phyloP scores from a whole-genome alignment of 352 stramenopile genomes.

The Phytophthora citrophthora region DNA sequence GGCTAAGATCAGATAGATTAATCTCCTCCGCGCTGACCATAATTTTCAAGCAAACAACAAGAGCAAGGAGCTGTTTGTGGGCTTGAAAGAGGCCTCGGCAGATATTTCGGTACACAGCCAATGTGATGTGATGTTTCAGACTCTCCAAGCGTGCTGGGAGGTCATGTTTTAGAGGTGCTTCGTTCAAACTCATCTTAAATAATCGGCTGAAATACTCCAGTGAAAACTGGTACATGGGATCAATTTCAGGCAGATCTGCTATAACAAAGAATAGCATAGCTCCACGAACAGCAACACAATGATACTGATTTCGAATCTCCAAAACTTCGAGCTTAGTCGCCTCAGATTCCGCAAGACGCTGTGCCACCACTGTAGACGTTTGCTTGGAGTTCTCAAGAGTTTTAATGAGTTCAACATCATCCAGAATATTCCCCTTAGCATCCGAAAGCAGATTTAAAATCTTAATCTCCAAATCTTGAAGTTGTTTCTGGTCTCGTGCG shows the following conservation, averaged over 20 bases:
- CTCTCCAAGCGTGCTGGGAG: conserved; percentile 47
- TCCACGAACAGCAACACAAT: conserved; percentile 53
- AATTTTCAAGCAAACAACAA: conserved; percentile 61
- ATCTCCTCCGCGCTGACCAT: conserved; percentile 59
- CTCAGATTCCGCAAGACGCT: conserved; percentile 63
- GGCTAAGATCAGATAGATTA: conserved; percentile 27
- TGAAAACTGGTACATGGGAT: conserved; percentile 86
- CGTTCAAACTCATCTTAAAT: conserved; percentile 66
- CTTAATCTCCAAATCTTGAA: conserved; percentile 92
- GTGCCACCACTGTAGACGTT: conserved; percentile 62
- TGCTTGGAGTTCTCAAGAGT: conserved; percentile 71
- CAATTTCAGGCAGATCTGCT: conserved; percentile 56
- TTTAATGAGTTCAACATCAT: conserved; percentile 88
- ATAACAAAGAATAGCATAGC: conserved; percentile 81
- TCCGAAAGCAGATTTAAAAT: conserved; percentile 90
- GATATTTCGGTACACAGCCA: conserved; percentile 75
- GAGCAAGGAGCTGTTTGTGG: conserved; percentile 71
- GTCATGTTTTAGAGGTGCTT: conserved; percentile 29
- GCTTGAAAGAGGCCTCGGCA: conserved; percentile 71
- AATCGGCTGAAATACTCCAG: conserved; percentile 74
- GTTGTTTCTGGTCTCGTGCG: conserved; percentile 85
- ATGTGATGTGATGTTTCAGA: conserved; percentile 52
- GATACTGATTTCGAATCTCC: conserved; percentile 71
- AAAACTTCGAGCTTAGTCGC: conserved; percentile 66
- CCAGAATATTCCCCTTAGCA: conserved; percentile 90